phyloP scores from a whole-genome alignment of 495 filamentous ascomycete species.

The Penicillium coprophilum region DNA sequence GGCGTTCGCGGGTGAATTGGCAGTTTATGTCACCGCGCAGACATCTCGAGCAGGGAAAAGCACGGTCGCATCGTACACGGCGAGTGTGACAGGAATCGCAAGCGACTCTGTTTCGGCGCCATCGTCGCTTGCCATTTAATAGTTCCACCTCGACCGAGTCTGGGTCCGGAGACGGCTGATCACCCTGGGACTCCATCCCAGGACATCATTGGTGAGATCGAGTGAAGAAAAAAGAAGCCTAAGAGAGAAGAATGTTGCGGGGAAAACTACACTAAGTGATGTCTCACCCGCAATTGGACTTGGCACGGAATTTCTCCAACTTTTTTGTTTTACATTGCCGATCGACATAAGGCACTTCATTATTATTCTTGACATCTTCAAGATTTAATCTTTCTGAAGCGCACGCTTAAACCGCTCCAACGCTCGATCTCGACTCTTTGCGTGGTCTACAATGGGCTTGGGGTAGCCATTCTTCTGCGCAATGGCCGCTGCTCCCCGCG shows the following conservation, averaged over 20 bases:
- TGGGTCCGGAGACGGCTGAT: constrained; percentile 22
- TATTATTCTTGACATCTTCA: neutral
- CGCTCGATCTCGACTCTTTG: constrained; percentile 60
- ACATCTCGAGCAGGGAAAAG: constrained; percentile 49
- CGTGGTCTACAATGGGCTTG: constrained; percentile 71
- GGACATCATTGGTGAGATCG: constrained; percentile 26
- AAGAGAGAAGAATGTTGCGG: constrained; percentile 9
- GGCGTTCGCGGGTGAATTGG: constrained; percentile 47
- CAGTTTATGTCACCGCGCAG: constrained; percentile 44
- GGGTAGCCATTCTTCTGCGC: constrained; percentile 74
- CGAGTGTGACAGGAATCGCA: constrained; percentile 49
- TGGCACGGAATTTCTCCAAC: constrained; percentile 2
- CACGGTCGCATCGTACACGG: constrained; percentile 50
- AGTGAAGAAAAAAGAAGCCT: neutral
- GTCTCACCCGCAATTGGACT: constrained; percentile 8
- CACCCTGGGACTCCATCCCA: constrained; percentile 44
- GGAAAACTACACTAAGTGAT: constrained; percentile 11
- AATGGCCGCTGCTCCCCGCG: constrained; percentile 55
- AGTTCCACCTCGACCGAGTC: constrained; percentile 34
- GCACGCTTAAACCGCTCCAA: constrained; percentile 72
- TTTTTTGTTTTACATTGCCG: neutral
- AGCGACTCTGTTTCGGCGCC: constrained; percentile 48
- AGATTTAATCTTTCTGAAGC: constrained; percentile 12
- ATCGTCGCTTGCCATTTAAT: constrained; percentile 42
- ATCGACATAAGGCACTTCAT: neutral